Conservation (phyloP, 768 basidiomycete genomes). For the Tricholoma hemisulphureum region DNA sequence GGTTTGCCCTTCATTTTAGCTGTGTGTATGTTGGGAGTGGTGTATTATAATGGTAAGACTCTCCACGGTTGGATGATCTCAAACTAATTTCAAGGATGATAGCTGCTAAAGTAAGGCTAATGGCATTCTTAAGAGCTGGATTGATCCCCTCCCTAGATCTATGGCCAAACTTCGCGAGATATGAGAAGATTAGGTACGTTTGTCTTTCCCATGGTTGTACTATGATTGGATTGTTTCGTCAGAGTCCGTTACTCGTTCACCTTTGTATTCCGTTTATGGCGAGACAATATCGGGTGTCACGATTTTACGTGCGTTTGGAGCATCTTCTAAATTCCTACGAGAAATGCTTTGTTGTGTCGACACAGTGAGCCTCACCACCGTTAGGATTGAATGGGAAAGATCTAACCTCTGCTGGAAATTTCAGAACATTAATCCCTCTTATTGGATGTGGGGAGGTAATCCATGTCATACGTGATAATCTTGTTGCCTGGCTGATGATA, state of each 20-base stretch:
- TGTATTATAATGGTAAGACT: constrained; percentile 71
- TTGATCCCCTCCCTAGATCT: constrained; percentile 27
- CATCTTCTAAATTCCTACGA: constrained; percentile 79
- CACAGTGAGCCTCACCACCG: constrained; percentile 48
- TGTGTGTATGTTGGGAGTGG: constrained; percentile 47
- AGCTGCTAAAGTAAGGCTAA: constrained; percentile 37
- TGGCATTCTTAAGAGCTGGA: not conserved
- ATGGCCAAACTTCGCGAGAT: constrained; percentile 82
- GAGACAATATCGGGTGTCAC: constrained; percentile 45
- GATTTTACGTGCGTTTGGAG: constrained; percentile 79
- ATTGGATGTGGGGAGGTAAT: constrained; percentile 90
- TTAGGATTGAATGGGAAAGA: too few species aligned
- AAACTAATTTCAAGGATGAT: not conserved
- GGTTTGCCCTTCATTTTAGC: constrained; percentile 73
- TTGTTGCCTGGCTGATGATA: not conserved
- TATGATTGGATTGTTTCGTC: not conserved
- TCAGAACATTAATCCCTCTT: constrained; percentile 67
- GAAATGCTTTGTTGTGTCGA: constrained; percentile 84
- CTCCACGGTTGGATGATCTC: not conserved
- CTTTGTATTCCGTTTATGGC: constrained; percentile 44
- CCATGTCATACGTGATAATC: constrained; percentile 8
- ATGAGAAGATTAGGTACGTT: constrained; percentile 71
- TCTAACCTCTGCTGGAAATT: not conserved
- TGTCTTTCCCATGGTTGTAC: not conserved
- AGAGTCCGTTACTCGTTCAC: constrained; percentile 39